Conservation (phyloP, 345 rosid genomes). For the Gossypium stocksii region DNA sequence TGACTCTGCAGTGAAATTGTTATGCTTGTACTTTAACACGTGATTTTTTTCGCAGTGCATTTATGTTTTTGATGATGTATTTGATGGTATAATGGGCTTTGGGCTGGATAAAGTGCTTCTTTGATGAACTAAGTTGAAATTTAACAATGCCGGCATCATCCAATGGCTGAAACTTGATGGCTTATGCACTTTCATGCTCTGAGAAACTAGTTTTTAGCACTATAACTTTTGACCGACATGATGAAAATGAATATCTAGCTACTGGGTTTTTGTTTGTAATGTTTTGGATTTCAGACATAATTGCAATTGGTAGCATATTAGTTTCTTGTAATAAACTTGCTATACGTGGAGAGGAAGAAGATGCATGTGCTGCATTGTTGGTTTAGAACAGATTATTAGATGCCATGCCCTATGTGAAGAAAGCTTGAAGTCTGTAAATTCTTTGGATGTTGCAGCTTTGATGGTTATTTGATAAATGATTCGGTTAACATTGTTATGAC, state of each 20-base stretch:
- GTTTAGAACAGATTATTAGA: not conserved
- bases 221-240: not conserved
- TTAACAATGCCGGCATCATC: not conserved
- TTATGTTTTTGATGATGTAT: not conserved
- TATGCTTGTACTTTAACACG: not conserved
- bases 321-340: not conserved
- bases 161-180: not conserved
- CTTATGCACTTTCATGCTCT: not conserved
- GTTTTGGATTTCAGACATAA: not conserved
- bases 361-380: not conserved
- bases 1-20: not conserved
- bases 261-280: not conserved
- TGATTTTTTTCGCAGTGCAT: not conserved
- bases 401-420: not conserved
- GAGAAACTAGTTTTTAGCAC: not conserved
- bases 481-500: not conserved
- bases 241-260: not conserved
- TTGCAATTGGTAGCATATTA: not conserved
- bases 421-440: conserved; percentile 1
- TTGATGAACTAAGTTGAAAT: not conserved
- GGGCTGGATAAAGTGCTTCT: not conserved
- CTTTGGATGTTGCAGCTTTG: not conserved
- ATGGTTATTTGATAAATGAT: not conserved
- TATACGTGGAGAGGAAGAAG: not conserved
- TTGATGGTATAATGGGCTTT: not conserved